Percentiles rank a stretch among this genome's conserved stretches.
phyloP scores from a whole-genome alignment of 805 yeast species.

The Hanseniaspora occidentalis region DNA sequence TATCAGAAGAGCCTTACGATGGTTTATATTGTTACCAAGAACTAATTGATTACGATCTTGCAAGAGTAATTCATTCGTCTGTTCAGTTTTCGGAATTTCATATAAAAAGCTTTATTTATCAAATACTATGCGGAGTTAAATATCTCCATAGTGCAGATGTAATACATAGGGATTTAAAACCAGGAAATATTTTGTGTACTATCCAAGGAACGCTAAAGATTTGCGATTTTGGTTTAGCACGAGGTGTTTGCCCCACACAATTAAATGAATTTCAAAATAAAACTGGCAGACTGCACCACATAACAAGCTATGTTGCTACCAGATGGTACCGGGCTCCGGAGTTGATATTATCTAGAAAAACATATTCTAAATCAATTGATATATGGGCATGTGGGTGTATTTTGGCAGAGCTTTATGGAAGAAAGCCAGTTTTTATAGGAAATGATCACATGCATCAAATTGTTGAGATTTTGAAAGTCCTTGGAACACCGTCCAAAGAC shows the following conservation, averaged over 20 bases:
- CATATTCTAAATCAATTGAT: slow-evolving; percentile 62
- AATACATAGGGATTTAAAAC: slow-evolving; percentile 85
- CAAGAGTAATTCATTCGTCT: slow-evolving; percentile 64
- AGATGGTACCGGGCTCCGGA: slow-evolving; percentile 97
- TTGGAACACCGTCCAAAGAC: slow-evolving; percentile 57
- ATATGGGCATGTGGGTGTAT: slow-evolving; percentile 94
- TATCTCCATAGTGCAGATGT: slow-evolving; percentile 89
- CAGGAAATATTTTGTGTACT: slow-evolving; percentile 75
- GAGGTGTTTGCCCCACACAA: slow-evolving; percentile 44
- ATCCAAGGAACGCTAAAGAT: slow-evolving; percentile 66
- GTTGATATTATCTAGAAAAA: slow-evolving; percentile 46
- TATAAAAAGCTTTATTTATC: slow-evolving; percentile 63
- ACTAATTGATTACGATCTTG: slow-evolving; percentile 67
- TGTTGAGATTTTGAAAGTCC: slow-evolving; percentile 47
- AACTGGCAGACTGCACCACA: slow-evolving; percentile 30
- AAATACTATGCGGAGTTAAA: slow-evolving; percentile 73
- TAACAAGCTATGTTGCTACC: slow-evolving; percentile 84
- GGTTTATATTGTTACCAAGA: slow-evolving; percentile 89
- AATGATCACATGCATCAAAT: slow-evolving; percentile 61
- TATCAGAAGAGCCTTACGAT: slow-evolving; percentile 53
- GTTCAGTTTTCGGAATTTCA: slow-evolving; percentile 79
- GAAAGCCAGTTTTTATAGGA: slow-evolving; percentile 74
- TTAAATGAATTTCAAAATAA: slow-evolving; percentile 9
- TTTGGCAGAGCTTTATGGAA: slow-evolving; percentile 68
- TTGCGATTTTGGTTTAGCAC: slow-evolving; percentile 88